Evolutionary conservation across 768 basidiomycete species (phyloP).

Genomic region (Tylopilus felleus): DNA sequence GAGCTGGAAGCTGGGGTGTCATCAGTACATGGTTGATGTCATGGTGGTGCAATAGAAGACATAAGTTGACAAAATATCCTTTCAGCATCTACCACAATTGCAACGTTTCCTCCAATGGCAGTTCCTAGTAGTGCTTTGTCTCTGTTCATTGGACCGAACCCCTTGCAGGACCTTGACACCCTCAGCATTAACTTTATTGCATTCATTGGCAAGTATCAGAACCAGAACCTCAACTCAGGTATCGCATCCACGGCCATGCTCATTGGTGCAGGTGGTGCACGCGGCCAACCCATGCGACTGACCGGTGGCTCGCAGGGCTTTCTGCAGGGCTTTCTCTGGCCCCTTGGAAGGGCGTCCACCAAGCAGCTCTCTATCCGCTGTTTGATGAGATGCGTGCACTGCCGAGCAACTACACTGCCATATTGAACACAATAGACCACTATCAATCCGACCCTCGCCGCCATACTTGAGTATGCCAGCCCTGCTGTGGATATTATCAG

Average conservation of each 20-base stretch:
- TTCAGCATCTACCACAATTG: conserved; percentile 18
- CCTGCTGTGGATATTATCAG: no score
- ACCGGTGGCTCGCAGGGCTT: no score
- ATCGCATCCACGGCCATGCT: background rate
- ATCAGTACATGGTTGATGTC: conserved; percentile 26
- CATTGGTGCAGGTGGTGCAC: conserved; percentile 1
- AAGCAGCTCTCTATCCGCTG: no score
- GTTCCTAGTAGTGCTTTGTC: no score
- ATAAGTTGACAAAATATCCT: background rate
- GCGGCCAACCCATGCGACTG: background rate
- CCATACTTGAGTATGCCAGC: no score
- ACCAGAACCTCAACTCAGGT: conserved; percentile 9
- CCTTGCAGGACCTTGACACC: conserved; percentile 6
- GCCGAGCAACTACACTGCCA: no score
- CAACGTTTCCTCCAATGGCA: background rate
- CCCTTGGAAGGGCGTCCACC: no score
- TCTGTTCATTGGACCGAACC: background rate
- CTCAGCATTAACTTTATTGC: conserved; percentile 15
- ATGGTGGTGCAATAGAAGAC: background rate
- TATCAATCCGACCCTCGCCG: no score
- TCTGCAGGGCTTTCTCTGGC: no score
- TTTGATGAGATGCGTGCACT: no score
- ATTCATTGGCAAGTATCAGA: conserved; percentile 19
- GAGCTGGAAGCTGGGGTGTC: conserved; percentile 48
- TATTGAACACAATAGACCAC: no score